A percentile compares a stretch with the other conserved stretches of the same genome.
Conservation (phyloP, 495 filamentous ascomycete species). For the Tetracladium marchalianum region DNA sequence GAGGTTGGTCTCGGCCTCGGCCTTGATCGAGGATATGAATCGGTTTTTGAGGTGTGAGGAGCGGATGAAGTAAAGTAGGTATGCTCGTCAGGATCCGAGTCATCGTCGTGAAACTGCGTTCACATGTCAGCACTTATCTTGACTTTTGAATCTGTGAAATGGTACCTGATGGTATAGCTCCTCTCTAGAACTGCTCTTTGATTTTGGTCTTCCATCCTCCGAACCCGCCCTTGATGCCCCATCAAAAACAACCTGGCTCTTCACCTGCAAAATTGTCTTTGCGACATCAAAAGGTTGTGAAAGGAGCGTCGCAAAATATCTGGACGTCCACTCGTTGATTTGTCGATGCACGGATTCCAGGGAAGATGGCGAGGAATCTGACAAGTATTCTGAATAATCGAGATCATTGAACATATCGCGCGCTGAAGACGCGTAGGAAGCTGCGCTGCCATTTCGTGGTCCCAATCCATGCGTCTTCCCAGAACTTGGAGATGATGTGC, state of each 20-base stretch:
- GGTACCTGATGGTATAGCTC: conserved; percentile 41
- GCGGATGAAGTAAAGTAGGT: conserved; percentile 75
- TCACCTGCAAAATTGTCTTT: conserved; percentile 83
- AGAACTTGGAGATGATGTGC: conserved; percentile 24
- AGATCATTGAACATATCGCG: conserved; percentile 77
- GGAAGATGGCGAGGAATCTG: conserved; percentile 63
- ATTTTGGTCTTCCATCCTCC: conserved; percentile 20
- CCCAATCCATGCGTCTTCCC: conserved; percentile 22
- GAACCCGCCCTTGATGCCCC: conserved; percentile 18
- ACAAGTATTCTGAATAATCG: conserved; percentile 80
- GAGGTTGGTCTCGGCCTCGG: conserved; percentile 42
- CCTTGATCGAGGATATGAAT: conserved; percentile 40
- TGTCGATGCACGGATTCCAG: conserved; percentile 61
- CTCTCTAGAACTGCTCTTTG: conserved; percentile 25
- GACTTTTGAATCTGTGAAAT: neutral
- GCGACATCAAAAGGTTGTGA: conserved; percentile 96
- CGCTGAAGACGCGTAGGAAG: conserved; percentile 61
- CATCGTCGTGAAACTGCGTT: conserved; percentile 37
- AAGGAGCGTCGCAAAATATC: conserved; percentile 73
- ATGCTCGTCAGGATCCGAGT: conserved; percentile 69
- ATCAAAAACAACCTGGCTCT: conserved; percentile 36
- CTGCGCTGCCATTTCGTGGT: conserved; percentile 34
- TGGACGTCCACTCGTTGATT: conserved; percentile 72
- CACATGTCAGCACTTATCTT: neutral
- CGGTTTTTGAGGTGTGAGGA: conserved; percentile 35